Conservation (phyloP, 2,329 filamentous ascomycete genomes). For the Malbranchea zuffiana region DNA sequence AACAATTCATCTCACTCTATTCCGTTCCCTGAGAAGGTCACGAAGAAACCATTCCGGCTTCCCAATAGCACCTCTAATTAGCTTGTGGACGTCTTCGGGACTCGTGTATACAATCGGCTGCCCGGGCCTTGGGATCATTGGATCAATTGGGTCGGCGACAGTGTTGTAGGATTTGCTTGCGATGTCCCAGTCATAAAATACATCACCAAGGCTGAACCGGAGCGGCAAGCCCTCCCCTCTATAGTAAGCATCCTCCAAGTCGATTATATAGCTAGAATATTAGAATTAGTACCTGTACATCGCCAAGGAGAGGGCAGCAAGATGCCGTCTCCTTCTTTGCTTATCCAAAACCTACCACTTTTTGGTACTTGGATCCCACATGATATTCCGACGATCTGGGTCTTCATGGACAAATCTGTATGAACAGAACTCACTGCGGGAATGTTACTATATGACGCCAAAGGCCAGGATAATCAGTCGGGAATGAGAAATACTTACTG, state of each 20-base stretch:
- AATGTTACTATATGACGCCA: not conserved
- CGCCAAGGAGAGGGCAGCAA: too few relatives aligned
- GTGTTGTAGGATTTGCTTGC: constrained; percentile 8
- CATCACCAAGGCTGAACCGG: constrained; percentile 8
- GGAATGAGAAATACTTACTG: not conserved
- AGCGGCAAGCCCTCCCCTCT: constrained; percentile 1
- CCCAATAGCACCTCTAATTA: too few relatives aligned
- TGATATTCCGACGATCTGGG: constrained; percentile 19
- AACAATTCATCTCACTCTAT: too few relatives aligned
- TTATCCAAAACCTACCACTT: not conserved
- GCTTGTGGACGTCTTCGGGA: too few relatives aligned
- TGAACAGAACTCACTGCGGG: constrained; percentile 7
- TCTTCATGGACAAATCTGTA: constrained; percentile 7
- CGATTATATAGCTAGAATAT: constrained; percentile 13
- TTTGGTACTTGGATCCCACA: constrained; percentile 2
- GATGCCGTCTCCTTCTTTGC: too few relatives aligned
- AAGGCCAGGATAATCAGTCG: not conserved
- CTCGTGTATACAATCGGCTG: too few relatives aligned
- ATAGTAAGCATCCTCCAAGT: constrained; percentile 10
- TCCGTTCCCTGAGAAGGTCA: too few relatives aligned
- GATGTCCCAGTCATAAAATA: constrained; percentile 9
- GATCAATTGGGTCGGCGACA: constrained; percentile 6
- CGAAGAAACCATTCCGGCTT: too few relatives aligned
- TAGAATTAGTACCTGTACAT: too few relatives aligned
- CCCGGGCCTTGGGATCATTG: constrained; percentile 15